Evolutionary conservation across 2,329 filamentous ascomycete species (phyloP), one percentile per base, ranked within the genome.

Genomic region (Raffaelea albimanens): DNA sequence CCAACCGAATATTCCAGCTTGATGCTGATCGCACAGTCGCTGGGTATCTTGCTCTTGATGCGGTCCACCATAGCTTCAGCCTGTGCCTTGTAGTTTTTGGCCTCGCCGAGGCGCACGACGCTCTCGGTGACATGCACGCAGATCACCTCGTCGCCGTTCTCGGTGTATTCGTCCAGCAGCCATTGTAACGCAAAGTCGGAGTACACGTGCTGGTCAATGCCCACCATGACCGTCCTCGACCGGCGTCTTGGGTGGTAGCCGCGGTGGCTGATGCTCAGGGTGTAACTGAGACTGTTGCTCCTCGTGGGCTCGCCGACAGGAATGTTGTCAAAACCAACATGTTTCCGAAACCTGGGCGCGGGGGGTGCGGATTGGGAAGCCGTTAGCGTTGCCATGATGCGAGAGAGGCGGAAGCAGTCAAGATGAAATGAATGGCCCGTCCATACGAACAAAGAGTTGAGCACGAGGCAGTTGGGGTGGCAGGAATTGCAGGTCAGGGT

Each of bases 121-220:
- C 87, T 90, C 60, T 95, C 89, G 40, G 95, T 78, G 2, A 95
- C 90, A 45, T 87, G 78, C 43, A 96, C 76, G 64, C 90, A 96
- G 9, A 96, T 85, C 49, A 96, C 83, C 65, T 95, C 88, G 61
- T 96, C 90, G 18, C 90, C 89, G 59, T 95, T 90, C 58, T 95
- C 89, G 38, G 95, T 87, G 48, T 95, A 74, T 66, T 95, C 88
- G 58, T 94, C 87, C 36, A 96, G 78, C 44, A 95, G 74, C 89
- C 89, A 96, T 64, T 94, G 87, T 18, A 96, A 72, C 16, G 90
- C 90, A 65, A 91, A 93, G 53, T 95, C 87, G 7, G 88, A 95
- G 64, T 95, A 95, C 50, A 87, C 79, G 57, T 95, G 89, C 58
- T 91, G 86, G 64, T 95, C 90, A 18, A 90, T 85, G 19, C 90